phyloP scores from a whole-genome alignment of 2,329 filamentous ascomycete genomes.

The Thielaviopsis populi region DNA sequence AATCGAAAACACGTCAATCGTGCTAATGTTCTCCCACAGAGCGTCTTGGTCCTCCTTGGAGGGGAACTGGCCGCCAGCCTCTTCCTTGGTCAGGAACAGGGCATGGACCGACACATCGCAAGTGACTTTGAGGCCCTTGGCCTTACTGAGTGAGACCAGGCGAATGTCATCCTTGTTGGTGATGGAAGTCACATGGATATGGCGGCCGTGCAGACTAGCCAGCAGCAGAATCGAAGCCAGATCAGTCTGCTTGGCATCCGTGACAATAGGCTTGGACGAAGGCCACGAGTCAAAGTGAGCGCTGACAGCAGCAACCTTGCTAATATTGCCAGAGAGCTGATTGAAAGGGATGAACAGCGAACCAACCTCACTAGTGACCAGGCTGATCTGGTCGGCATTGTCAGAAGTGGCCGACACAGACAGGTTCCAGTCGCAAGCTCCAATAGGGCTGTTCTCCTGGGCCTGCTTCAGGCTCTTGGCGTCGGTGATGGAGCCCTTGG shows the following conservation, averaged over 20 bases:
- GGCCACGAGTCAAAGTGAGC: constrained; percentile 69
- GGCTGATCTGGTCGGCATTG: constrained; percentile 60
- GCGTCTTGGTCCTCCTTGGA: constrained; percentile 53
- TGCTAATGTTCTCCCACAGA: constrained; percentile 57
- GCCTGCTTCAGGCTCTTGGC: constrained; percentile 54
- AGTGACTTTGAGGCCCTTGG: constrained; percentile 67
- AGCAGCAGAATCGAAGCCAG: constrained; percentile 66
- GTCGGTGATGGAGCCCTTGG: constrained; percentile 59
- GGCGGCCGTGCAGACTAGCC: constrained; percentile 62
- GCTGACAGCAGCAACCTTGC: constrained; percentile 65
- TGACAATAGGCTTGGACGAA: constrained; percentile 62
- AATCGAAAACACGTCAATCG: constrained; percentile 66
- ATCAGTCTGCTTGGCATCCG: constrained; percentile 66
- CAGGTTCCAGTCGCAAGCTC: constrained; percentile 65
- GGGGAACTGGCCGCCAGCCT: constrained; percentile 51
- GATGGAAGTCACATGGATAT: constrained; percentile 66
- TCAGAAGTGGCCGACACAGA: constrained; percentile 58
- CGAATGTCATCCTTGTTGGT: constrained; percentile 69
- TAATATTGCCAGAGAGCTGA: constrained; percentile 66
- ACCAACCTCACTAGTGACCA: constrained; percentile 57
- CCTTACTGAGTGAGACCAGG: constrained; percentile 62
- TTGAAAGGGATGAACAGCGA: constrained; percentile 76
- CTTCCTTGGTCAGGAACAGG: constrained; percentile 56
- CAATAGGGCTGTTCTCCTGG: constrained; percentile 53
- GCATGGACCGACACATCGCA: constrained; percentile 73